Percentiles rank a stretch among this genome's conserved stretches.
These are phyloP conservation scores for Ceratocystis diversiconidia DNA, from an alignment of 2,329 filamentous ascomycete genomes.

Conservation along the genomic window DNA sequence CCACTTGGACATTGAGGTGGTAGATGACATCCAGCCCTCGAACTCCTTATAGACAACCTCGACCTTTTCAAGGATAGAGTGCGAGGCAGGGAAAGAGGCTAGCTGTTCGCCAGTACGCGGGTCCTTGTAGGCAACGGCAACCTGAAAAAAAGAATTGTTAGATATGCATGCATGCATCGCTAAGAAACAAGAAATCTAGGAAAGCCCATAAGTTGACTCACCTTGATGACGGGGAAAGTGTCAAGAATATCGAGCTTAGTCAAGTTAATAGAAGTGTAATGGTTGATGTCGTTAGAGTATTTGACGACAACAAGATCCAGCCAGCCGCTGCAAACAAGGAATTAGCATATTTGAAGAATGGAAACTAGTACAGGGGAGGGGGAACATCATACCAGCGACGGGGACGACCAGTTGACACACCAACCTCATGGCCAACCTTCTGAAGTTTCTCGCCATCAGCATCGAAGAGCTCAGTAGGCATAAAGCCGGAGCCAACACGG, in stretches of 20 bases:
- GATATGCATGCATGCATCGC: neutral
- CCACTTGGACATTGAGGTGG: slow-evolving; percentile 44
- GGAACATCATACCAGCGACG: slow-evolving; percentile 9
- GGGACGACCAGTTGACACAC: slow-evolving; percentile 18
- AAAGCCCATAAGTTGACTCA: neutral
- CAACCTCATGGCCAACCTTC: slow-evolving; percentile 30
- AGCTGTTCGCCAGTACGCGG: slow-evolving; percentile 33
- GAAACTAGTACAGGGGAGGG: too few relatives aligned
- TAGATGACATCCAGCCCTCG: slow-evolving; percentile 54
- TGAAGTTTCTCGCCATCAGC: slow-evolving; percentile 29
- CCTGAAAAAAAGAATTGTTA: slow-evolving; percentile 19
- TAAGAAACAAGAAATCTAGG: slow-evolving; percentile 9
- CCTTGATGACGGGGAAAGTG: slow-evolving; percentile 57
- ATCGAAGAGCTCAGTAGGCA: slow-evolving; percentile 43
- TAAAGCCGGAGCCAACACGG: slow-evolving; percentile 44
- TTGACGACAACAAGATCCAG: slow-evolving; percentile 55
- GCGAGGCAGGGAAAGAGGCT: slow-evolving; percentile 51
- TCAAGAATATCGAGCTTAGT: slow-evolving; percentile 54
- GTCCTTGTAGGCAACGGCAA: slow-evolving; percentile 51
- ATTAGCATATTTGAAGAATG: neutral
- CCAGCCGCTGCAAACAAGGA: slow-evolving; percentile 28
- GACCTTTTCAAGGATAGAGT: slow-evolving; percentile 40
- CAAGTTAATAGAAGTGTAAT: slow-evolving; percentile 29
- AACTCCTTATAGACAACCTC: slow-evolving; percentile 56
- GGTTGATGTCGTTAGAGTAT: slow-evolving; percentile 48